Conservation (phyloP, 257 asterid species). For the Ocimum tenuiflorum region DNA sequence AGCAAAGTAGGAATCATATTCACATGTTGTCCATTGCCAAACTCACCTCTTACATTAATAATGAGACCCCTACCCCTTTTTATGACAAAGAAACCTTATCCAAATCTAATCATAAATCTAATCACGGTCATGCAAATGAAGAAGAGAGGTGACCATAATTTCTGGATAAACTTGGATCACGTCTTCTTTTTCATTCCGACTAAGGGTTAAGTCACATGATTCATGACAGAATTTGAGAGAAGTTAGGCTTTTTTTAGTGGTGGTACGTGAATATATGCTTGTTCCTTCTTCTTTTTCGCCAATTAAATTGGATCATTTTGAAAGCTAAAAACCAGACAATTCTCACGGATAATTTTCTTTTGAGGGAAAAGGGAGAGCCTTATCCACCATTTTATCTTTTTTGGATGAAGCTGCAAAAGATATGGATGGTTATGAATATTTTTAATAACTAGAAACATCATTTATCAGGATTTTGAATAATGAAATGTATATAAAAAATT, state of each 20-base stretch:
- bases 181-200: background rate
- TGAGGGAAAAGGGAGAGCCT: background rate
- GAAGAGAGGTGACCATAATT: conserved; percentile 20
- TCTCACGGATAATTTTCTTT: conserved; percentile 20
- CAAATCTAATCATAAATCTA: conserved; percentile 7
- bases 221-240: conserved; percentile 9
- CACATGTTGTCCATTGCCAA: conserved; percentile 27
- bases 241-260: conserved; percentile 14
- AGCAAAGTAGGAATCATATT: conserved; percentile 25
- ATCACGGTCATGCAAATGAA: conserved; percentile 30
- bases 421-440: background rate
- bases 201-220: conserved; percentile 35
- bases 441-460: no score
- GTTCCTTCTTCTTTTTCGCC: background rate
- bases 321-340: background rate
- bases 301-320: background rate
- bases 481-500: no score
- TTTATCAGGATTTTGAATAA: no score
- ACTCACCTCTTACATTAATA: background rate
- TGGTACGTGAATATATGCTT: background rate
- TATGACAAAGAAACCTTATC: conserved; percentile 21
- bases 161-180: conserved; percentile 22
- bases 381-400: conserved; percentile 10
- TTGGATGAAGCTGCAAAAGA: conserved; percentile 16
- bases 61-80: conserved; percentile 11